These are phyloP conservation scores for Mallotus repandus DNA, from an alignment of 441 rosid genomes.

Conservation along the genomic window DNA sequence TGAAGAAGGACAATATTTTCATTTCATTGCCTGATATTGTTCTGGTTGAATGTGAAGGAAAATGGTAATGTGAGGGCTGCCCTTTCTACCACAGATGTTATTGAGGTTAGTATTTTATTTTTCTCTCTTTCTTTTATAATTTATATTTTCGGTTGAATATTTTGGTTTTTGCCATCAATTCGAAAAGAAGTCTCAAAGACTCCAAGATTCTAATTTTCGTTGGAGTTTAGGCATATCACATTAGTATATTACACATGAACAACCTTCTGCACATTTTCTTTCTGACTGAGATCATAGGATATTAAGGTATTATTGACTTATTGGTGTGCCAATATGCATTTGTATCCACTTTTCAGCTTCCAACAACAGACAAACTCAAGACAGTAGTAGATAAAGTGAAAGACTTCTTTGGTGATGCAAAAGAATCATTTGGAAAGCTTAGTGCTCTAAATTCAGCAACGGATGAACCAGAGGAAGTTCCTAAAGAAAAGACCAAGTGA, in stretches of 20 bases:
- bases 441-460: conserved; percentile 47
- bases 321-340: neutral
- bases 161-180: neutral
- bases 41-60: conserved; percentile 51
- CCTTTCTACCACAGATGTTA: conserved; percentile 62
- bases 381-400: conserved; percentile 86
- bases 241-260: neutral
- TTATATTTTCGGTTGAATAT: neutral
- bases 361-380: conserved; percentile 74
- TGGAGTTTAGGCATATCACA: neutral
- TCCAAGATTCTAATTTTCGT: neutral
- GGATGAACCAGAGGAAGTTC: conserved; percentile 46
- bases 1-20: neutral
- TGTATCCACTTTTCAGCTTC: conserved; percentile 59
- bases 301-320: neutral
- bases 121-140: neutral
- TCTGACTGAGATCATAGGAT: neutral
- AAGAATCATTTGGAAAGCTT: conserved; percentile 82
- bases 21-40: conserved; percentile 1
- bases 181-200: neutral
- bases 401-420: conserved; percentile 88
- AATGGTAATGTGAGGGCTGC: conserved; percentile 78
- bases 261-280: neutral
- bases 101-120: conserved; percentile 52
- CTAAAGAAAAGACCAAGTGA: conserved; percentile 66